phyloP scores from a whole-genome alignment of 1,284 basidiomycete genomes.

The Moesziomyces sp. region DNA sequence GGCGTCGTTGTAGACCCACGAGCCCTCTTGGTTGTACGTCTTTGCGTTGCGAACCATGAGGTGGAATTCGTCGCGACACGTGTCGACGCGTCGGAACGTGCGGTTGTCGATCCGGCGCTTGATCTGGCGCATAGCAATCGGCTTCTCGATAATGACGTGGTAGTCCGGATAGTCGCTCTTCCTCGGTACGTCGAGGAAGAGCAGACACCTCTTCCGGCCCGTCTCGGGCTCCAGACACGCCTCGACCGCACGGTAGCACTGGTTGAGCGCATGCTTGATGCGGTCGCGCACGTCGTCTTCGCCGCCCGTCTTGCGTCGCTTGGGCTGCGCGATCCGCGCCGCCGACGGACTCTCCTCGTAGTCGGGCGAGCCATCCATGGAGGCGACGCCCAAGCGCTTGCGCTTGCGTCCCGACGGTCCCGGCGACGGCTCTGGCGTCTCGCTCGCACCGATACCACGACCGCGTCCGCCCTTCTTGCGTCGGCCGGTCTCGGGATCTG shows the following conservation, averaged over 20 bases:
- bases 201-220: slow-evolving; percentile 57
- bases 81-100: slow-evolving; percentile 80
- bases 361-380: slow-evolving; percentile 47
- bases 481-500: slow-evolving; percentile 42
- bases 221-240: slow-evolving; percentile 78
- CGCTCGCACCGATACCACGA: slow-evolving; percentile 31
- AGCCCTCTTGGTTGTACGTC: slow-evolving; percentile 73
- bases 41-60: slow-evolving; percentile 94
- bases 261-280: slow-evolving; percentile 86
- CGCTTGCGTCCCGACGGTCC: slow-evolving; percentile 59
- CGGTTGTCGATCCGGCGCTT: slow-evolving; percentile 81
- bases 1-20: slow-evolving; percentile 92
- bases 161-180: slow-evolving; percentile 88
- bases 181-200: slow-evolving; percentile 69
- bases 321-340: slow-evolving; percentile 64
- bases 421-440: slow-evolving; percentile 54
- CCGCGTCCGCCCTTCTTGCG: slow-evolving; percentile 49
- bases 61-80: slow-evolving; percentile 82
- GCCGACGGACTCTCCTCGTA: slow-evolving; percentile 40
- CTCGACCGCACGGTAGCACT: slow-evolving; percentile 82
- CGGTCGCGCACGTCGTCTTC: slow-evolving; percentile 68
- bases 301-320: slow-evolving; percentile 78
- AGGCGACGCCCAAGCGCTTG: slow-evolving; percentile 52
- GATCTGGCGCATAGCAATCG: slow-evolving; percentile 88
- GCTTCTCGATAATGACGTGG: slow-evolving; percentile 73